Evolutionary conservation across 2,329 filamentous ascomycete species (phyloP), one percentile per base, ranked within the genome.

Genomic region (Pseudogymnoascus sp.): DNA sequence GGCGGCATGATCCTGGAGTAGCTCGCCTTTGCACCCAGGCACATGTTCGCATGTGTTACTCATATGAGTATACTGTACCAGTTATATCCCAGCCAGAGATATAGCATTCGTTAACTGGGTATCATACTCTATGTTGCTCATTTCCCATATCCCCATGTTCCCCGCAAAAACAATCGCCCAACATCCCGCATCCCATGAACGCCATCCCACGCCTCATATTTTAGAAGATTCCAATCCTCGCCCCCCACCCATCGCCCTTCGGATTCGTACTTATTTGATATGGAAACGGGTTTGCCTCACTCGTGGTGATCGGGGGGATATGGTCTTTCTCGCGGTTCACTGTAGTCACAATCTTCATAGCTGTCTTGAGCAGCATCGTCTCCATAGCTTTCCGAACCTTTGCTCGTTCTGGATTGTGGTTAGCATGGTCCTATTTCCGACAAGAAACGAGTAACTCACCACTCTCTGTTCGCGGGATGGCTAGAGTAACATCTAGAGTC

Each of bases 251-350:
- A 64, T 89, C 86, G 63, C 86, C 82, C 70, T 90, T 90, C 62
- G 90, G 90, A 71, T 96, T 94, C 63, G 97, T 85, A 64, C 88
- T 83, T 71, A 97, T 96, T 74, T 92, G 88, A 75, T 96, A 97
- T 0, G 93, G 93, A 71, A 97, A 99, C 0, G 94, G 93, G 73
- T 97, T 97, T 57, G 89, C 80, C 65, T 93, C 90, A 71, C 87
- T 92, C 20, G 92, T 94, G 7, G 92, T 97, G 69, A 97, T 97
- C 58, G 93, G 94, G 1, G 94, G 94, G 66, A 99, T 97, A 74
- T 97, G 94, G 70, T 95, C 90, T 73, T 95, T 96, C 75, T 97
- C 89, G 59, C 84, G 79, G 75, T 96, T 96, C 69, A 90, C 92
- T 60, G 90, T 88, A 64, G 86, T 87, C 67, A 97, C 85, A 69